phyloP scores from a whole-genome alignment of 2,329 filamentous ascomycete genomes.

The Arthroderma sp. region DNA sequence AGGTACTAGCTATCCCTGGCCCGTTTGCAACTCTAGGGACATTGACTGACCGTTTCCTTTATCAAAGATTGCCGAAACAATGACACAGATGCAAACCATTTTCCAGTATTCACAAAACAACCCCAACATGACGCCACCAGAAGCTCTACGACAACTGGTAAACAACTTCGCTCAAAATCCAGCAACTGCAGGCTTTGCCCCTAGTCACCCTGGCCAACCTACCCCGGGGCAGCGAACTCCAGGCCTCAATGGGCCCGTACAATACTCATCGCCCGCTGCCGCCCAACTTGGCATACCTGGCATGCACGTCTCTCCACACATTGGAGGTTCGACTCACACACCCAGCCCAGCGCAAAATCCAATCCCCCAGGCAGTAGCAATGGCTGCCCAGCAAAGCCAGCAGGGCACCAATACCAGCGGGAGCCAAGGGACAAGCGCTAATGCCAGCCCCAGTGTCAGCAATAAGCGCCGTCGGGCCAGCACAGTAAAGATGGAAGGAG shows the following conservation, averaged over 20 bases:
- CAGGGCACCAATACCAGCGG: conserved; percentile 41
- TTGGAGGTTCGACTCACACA: conserved; percentile 36
- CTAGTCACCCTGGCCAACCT: conserved; percentile 23
- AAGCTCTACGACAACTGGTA: conserved; percentile 43
- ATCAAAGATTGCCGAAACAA: conserved; percentile 48
- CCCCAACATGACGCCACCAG: conserved; percentile 37
- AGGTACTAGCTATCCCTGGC: conserved; percentile 30
- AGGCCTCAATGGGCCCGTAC: conserved; percentile 33
- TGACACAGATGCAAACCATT: conserved; percentile 49
- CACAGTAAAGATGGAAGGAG: conserved; percentile 46
- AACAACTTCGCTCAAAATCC: conserved; percentile 30
- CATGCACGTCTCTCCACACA: conserved; percentile 37
- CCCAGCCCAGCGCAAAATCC: conserved; percentile 34
- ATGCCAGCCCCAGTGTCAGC: conserved; percentile 48
- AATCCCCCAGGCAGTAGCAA: conserved; percentile 35
- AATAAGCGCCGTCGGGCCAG: conserved; percentile 46
- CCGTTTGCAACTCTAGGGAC: too few species aligned
- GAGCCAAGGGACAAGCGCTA: conserved; percentile 40
- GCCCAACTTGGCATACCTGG: conserved; percentile 39
- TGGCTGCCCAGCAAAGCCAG: conserved; percentile 46
- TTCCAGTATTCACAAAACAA: conserved; percentile 45
- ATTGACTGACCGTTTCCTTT: too few species aligned
- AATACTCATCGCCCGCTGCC: conserved; percentile 47
- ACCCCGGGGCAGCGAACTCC: conserved; percentile 29
- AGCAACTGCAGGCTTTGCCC: conserved; percentile 12